Percentiles rank a stretch among this genome's conserved stretches.
Conservation (phyloP, 2,329 filamentous ascomycete genomes). For the Remersonia thermophila region DNA sequence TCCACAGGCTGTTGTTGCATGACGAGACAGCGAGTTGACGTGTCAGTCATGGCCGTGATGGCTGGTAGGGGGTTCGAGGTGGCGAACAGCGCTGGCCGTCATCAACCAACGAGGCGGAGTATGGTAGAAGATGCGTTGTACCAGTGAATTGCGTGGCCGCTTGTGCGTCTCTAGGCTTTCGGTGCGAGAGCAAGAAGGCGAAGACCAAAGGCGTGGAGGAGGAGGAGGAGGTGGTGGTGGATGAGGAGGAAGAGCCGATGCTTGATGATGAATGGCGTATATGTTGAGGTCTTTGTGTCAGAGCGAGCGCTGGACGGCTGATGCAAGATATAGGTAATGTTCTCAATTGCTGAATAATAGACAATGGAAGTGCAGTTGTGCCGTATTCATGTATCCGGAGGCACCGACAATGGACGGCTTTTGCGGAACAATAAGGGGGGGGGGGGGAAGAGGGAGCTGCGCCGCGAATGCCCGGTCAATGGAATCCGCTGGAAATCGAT, state of each 20-base stretch:
- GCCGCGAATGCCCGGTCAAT: slow-evolving; percentile 10
- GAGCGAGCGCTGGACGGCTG: not conserved
- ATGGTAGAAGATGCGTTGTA: too few species aligned
- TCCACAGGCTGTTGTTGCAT: slow-evolving; percentile 7
- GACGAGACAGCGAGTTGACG: slow-evolving; percentile 2
- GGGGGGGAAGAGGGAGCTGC: not conserved
- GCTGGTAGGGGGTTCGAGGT: slow-evolving; percentile 9
- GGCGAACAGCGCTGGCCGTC: slow-evolving; percentile 12
- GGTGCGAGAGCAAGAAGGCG: too few species aligned
- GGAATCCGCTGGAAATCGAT: slow-evolving; percentile 14
- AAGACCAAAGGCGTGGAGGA: too few species aligned
- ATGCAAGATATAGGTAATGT: not conserved
- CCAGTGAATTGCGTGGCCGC: too few species aligned
- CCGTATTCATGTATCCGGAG: slow-evolving; percentile 8
- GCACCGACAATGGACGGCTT: slow-evolving; percentile 1
- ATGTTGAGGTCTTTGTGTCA: slow-evolving; percentile 5
- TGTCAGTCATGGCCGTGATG: slow-evolving; percentile 14
- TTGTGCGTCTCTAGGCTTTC: too few species aligned
- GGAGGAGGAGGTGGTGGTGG: too few species aligned
- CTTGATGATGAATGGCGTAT: not conserved
- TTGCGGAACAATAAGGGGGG: slow-evolving; percentile 8
- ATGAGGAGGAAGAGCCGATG: not conserved
- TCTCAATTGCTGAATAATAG: slow-evolving; percentile 12
- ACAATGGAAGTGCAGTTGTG: slow-evolving; percentile 8
- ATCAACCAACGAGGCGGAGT: slow-evolving; percentile 5